Base-by-base conservation (phyloP, 2,329 filamentous ascomycete genomes). In the Lachnellula arida region DNA sequence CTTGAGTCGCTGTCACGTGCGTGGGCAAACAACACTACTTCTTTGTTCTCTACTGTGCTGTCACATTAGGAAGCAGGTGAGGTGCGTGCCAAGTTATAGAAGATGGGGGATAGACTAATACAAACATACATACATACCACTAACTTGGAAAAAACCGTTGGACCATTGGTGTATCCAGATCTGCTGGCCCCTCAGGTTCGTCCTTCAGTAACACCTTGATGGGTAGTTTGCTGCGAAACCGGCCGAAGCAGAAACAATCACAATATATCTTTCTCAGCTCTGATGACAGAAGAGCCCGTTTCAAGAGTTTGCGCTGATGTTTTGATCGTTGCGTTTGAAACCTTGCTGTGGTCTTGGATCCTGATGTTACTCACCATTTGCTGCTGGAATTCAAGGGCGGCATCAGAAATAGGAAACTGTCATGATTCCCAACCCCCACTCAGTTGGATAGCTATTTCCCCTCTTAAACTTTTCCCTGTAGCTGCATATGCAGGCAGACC, bases 401-500 rank as follows among this genome's bases (percentile, higher is more conserved):
- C 11, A 32, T 32, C 9, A 32, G 9, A 12, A 32, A 32, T 11
- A 32, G 2, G 28, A 32, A 32, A 11, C 28, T 32, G 4, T 4
- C 28, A 11, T 32, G 9, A 32, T 32, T 32, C 9, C 9, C 11
- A 11, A 2, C 37, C 37, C 37, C 37, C 14, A 15, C 15, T 17
- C 12, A 40, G 5, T 15, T 40, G 8, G 3, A 40, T 40, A 15
- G 15, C 5, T n/a, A 17, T 40, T n/a, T 17, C 2, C 5, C 15
- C 2, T 9, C n/a, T 40, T 40, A 15, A 9, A 9, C 37, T 40
- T 40, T 43, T 32, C 54, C 54, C 49, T 56, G 49, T 25, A 25
- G 34, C 17, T 56, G 54, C 54, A 56, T 56, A 56, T 56, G 54
- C 49, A 50, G 22, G 22, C 23, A 23, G 43, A 5, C 35, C 44